Base-by-base conservation (phyloP, 129 eudicot species). In the Lactuca saligna region DNA sequence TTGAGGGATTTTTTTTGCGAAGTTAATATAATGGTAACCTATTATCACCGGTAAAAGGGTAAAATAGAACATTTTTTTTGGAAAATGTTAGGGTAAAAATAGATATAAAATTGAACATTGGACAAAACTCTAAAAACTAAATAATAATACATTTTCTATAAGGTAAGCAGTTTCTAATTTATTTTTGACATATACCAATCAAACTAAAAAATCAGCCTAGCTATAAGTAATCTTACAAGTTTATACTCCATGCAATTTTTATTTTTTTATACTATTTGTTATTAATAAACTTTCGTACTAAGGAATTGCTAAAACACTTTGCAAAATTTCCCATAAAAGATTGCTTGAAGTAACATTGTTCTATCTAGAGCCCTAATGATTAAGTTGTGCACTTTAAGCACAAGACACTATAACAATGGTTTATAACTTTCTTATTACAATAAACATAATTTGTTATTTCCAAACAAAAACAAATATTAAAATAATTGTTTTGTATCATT, bases 301-400 rank as follows among this genome's bases (percentile, higher is more conserved):
- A 75, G 66, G 34, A 66, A 65, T 33, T 59, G 68, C 69, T 15
- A 16, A 29, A 51, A 53, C 37, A 31, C 65, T 61, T 61, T 34
- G 65, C 14, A 31, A 33, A 33, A 33, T 41, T 59, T 57, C 54
- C 69, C 74, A 29, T 48, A 20, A 49, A 61, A 31, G 80, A 61
- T 69, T 69, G 75, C 80, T 76, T 76, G 61, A 62, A 76, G 80
- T 62, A 69, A 69, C 75, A 61, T 68, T 54, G 70, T 69, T 69
- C 58, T 31, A 39, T 54, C 37, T 69, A 16, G 61, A 42, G 61
- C 57, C 16, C 37, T 60, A 69, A 76, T 76, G 65, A 76, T 76
- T 76, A 76, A 76, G 75, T 69, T 69, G 65, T 76, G 54, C 42
- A 41, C 80, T 76, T 76, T 68, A 76, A 76, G 80, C 75, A 76